phyloP scores from a whole-genome alignment of 345 rosid species.

The Boechera stricta region DNA sequence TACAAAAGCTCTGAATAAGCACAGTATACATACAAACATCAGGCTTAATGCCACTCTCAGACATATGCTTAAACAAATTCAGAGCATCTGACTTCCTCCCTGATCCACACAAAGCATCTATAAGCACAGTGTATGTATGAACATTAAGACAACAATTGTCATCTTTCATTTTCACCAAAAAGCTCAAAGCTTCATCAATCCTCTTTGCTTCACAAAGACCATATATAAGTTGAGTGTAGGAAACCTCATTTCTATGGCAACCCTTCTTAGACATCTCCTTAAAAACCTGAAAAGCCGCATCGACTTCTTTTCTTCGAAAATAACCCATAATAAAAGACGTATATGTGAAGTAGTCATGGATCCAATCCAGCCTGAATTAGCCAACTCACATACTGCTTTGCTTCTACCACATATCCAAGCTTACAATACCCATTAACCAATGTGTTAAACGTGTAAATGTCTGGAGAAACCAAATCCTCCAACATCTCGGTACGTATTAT shows the following conservation, averaged over 20 bases:
- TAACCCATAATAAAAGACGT: slow-evolving; percentile 70
- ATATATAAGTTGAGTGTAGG: slow-evolving; percentile 67
- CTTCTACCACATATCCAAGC: slow-evolving; percentile 61
- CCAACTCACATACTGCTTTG: slow-evolving; percentile 53
- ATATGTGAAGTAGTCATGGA: slow-evolving; percentile 59
- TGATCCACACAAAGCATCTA: neutral
- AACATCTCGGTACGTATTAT: slow-evolving; percentile 50
- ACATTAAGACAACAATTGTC: slow-evolving; percentile 61
- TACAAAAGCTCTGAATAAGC: neutral
- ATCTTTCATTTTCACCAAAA: slow-evolving; percentile 60
- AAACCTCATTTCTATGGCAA: slow-evolving; percentile 59
- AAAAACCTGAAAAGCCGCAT: slow-evolving; percentile 54
- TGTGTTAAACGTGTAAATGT: slow-evolving; percentile 60
- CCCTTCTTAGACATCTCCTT: slow-evolving; percentile 49
- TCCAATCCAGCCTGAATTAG: slow-evolving; percentile 58
- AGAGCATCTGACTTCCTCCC: neutral
- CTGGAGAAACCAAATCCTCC: slow-evolving; percentile 50
- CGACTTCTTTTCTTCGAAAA: slow-evolving; percentile 1
- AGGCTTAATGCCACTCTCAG: neutral
- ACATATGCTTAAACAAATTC: neutral
- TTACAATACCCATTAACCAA: slow-evolving; percentile 65
- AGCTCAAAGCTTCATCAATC: slow-evolving; percentile 61
- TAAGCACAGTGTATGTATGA: neutral
- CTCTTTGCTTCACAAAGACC: slow-evolving; percentile 65
- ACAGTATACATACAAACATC: neutral